A percentile compares a stretch with the other conserved stretches of the same genome.
Evolutionary conservation across 2,329 filamentous ascomycete genomes (phyloP).

Genomic region (Alternaria longipes): DNA sequence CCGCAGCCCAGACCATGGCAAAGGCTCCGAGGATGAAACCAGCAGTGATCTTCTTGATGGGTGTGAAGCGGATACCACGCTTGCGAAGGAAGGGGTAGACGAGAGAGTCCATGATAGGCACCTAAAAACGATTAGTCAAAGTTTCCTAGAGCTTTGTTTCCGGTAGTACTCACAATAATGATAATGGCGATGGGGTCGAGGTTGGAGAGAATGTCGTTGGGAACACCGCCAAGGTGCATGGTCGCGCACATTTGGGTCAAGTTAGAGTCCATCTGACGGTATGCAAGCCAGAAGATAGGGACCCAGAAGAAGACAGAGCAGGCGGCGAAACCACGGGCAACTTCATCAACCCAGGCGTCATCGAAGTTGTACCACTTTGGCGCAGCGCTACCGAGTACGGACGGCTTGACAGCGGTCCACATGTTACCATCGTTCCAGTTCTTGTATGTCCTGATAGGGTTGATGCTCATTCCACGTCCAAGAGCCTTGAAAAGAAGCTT

Average conservation of each 20-base stretch:
- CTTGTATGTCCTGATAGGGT: slow-evolving; percentile 65
- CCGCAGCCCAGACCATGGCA: slow-evolving; percentile 67
- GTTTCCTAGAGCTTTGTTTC: slow-evolving; percentile 67
- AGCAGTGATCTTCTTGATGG: slow-evolving; percentile 76
- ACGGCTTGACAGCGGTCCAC: slow-evolving; percentile 74
- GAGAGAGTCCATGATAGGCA: slow-evolving; percentile 62
- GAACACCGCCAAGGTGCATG: slow-evolving; percentile 74
- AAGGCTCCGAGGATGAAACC: slow-evolving; percentile 73
- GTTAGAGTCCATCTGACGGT: slow-evolving; percentile 73
- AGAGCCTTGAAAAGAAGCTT: slow-evolving; percentile 62
- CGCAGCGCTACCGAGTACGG: slow-evolving; percentile 63
- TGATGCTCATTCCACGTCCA: slow-evolving; percentile 66
- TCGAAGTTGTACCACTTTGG: slow-evolving; percentile 81
- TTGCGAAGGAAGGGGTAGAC: slow-evolving; percentile 75
- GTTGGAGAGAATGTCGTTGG: slow-evolving; percentile 81
- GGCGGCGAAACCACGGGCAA: slow-evolving; percentile 66
- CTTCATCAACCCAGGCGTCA: slow-evolving; percentile 83
- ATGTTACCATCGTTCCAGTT: slow-evolving; percentile 64
- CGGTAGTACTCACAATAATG: slow-evolving; percentile 64
- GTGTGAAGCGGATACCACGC: slow-evolving; percentile 71
- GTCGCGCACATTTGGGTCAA: slow-evolving; percentile 71
- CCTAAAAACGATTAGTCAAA: slow-evolving; percentile 58
- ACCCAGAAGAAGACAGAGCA: slow-evolving; percentile 65
- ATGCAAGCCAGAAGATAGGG: slow-evolving; percentile 72
- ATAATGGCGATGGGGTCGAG: slow-evolving; percentile 79